A percentile compares a stretch with the other conserved stretches of the same genome.
These are phyloP conservation scores for Xylaria sp. DNA, from an alignment of 2,329 filamentous ascomycete genomes.

Conservation along the genomic window DNA sequence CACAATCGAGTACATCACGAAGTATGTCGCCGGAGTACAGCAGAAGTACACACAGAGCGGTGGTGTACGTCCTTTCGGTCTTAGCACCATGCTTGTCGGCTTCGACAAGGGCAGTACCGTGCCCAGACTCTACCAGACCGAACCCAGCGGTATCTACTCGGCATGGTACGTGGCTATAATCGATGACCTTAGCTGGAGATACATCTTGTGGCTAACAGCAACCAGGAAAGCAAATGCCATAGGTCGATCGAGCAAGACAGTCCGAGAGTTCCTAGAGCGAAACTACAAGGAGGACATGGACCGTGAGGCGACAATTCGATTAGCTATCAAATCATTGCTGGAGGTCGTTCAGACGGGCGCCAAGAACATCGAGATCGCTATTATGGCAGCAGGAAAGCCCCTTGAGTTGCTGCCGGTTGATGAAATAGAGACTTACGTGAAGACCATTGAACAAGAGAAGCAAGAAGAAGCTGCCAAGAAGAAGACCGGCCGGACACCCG, in stretches of 20 bases:
- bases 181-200: background rate
- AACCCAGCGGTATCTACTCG: slow-evolving; percentile 98
- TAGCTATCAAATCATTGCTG: slow-evolving; percentile 95
- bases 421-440: slow-evolving; percentile 95
- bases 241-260: slow-evolving; percentile 96
- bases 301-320: slow-evolving; percentile 87
- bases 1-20: slow-evolving; percentile 98
- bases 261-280: slow-evolving; percentile 95
- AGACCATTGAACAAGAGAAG: slow-evolving; percentile 99
- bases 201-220: slow-evolving; percentile 10
- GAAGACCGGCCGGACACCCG: slow-evolving; percentile 75
- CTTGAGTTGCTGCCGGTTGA: slow-evolving; percentile 93
- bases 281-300: slow-evolving; percentile 99
- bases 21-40: slow-evolving; percentile 96
- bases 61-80: slow-evolving; percentile 96
- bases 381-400: slow-evolving; percentile 88
- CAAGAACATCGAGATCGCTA: slow-evolving; percentile 99
- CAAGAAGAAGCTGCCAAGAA: slow-evolving; percentile 97
- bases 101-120: slow-evolving; percentile 90
- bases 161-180: slow-evolving; percentile 67
- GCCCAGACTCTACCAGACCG: slow-evolving; percentile 92
- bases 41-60: slow-evolving; percentile 98
- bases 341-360: slow-evolving; percentile 98
- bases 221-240: slow-evolving; percentile 98
- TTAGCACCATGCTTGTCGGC: slow-evolving; percentile 96